These are phyloP conservation scores for Thermochaetoides thermophila DNA, from an alignment of 495 filamentous ascomycete genomes.

Conservation along the genomic window DNA sequence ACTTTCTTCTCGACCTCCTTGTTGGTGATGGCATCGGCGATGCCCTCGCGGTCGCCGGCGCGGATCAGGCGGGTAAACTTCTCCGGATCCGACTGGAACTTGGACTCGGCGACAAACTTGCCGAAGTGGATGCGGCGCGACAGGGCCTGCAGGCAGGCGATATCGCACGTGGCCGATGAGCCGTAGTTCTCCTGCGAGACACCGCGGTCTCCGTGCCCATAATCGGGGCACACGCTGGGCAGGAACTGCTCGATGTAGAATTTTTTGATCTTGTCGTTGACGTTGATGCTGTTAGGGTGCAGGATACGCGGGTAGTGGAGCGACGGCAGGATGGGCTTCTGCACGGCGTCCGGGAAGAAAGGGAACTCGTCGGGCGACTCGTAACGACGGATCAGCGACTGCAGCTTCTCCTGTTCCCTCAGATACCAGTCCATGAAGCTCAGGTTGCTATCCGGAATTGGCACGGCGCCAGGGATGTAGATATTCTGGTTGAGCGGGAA, in stretches of 20 bases:
- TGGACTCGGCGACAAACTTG: slow-evolving; percentile 97
- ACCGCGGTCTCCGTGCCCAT: slow-evolving; percentile 58
- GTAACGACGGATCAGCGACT: slow-evolving; percentile 90
- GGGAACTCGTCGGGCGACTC: slow-evolving; percentile 94
- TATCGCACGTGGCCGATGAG: slow-evolving; percentile 80
- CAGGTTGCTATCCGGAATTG: slow-evolving; percentile 52
- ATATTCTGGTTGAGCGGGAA: slow-evolving; percentile 87
- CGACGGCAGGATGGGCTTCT: slow-evolving; percentile 71
- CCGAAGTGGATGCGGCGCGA: slow-evolving; percentile 92
- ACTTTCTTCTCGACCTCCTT: slow-evolving; percentile 81
- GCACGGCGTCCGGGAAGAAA: slow-evolving; percentile 78
- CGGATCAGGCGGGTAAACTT: slow-evolving; percentile 67
- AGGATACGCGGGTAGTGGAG: slow-evolving; percentile 82
- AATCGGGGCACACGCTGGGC: slow-evolving; percentile 61
- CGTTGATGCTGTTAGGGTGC: slow-evolving; percentile 82
- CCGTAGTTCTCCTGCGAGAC: slow-evolving; percentile 92
- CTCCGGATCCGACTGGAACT: slow-evolving; percentile 76
- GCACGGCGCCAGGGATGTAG: slow-evolving; percentile 66
- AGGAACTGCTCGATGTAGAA: slow-evolving; percentile 75
- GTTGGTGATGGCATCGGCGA: slow-evolving; percentile 85
- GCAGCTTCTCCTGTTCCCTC: slow-evolving; percentile 71
- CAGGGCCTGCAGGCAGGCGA: slow-evolving; percentile 77
- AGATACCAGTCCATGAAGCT: slow-evolving; percentile 93
- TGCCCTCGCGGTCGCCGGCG: slow-evolving; percentile 58
- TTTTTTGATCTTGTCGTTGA: slow-evolving; percentile 74